Conservation (phyloP, 257 asterid species). For the Penstemon newberryi region DNA sequence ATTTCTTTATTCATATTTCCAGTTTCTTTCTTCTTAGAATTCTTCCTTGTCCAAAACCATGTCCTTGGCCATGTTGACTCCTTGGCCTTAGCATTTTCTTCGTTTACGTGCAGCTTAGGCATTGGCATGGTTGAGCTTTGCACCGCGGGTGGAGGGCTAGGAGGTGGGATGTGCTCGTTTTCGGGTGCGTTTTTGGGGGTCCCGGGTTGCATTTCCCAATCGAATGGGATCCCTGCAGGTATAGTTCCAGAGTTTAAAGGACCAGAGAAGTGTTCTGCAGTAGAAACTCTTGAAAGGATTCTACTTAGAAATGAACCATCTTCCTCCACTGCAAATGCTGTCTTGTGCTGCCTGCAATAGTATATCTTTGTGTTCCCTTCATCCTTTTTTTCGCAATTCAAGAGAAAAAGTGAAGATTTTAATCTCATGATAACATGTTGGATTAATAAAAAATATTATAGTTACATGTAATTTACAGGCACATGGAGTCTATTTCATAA, state of each 20-base stretch:
- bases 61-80: slow-evolving; percentile 31
- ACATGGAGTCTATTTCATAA: too few species aligned
- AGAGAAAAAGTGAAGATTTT: background rate
- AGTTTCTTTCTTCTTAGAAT: background rate
- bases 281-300: slow-evolving; percentile 43
- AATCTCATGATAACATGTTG: background rate
- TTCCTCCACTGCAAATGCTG: slow-evolving; percentile 44
- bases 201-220: slow-evolving; percentile 50
- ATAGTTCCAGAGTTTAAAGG: slow-evolving; percentile 23
- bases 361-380: slow-evolving; percentile 45
- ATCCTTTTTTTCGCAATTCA: slow-evolving; percentile 37
- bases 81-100: slow-evolving; percentile 9
- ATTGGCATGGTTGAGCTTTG: slow-evolving; percentile 36
- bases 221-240: slow-evolving; percentile 38
- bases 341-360: slow-evolving; percentile 51
- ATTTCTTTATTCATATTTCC: slow-evolving; percentile 16
- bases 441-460: too few species aligned
- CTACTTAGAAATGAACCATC: slow-evolving; percentile 39
- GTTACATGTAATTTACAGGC: too few species aligned
- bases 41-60: slow-evolving; percentile 23
- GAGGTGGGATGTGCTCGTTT: slow-evolving; percentile 42
- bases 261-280: slow-evolving; percentile 43
- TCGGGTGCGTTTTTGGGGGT: slow-evolving; percentile 37
- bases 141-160: slow-evolving; percentile 48
- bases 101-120: slow-evolving; percentile 9